Percentiles rank a stretch among this genome's conserved stretches.
These are phyloP conservation scores for Colletotrichum godetiae DNA, from an alignment of 2,329 filamentous ascomycete species.

Conservation along the genomic window DNA sequence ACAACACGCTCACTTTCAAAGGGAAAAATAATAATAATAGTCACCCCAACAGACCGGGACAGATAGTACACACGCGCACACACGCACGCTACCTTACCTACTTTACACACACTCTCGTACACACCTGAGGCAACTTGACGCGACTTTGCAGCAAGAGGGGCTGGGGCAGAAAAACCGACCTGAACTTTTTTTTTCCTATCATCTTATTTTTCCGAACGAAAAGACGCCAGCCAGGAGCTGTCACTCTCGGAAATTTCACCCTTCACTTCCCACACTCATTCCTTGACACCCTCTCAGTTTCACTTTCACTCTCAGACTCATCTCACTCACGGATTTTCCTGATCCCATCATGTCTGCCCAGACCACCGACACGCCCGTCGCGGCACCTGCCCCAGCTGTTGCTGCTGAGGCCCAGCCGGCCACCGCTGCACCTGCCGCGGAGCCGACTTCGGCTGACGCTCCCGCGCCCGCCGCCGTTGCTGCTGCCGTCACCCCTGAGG, in stretches of 20 bases:
- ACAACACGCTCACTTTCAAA: background rate
- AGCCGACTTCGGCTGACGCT: slow-evolving; percentile 27
- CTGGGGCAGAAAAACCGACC: background rate
- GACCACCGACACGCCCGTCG: slow-evolving; percentile 33
- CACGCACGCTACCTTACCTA: background rate
- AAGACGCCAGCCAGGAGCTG: background rate
- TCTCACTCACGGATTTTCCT: background rate
- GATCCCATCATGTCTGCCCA: slow-evolving; percentile 42
- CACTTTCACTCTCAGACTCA: background rate
- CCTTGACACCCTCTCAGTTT: background rate
- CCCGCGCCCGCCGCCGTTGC: slow-evolving; percentile 27
- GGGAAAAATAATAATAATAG: background rate
- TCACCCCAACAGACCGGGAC: background rate
- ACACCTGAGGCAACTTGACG: slow-evolving; percentile 13
- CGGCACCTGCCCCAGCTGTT: slow-evolving; percentile 8
- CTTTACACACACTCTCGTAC: background rate
- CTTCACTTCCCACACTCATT: background rate
- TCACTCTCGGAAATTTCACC: background rate
- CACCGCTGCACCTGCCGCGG: slow-evolving; percentile 36
- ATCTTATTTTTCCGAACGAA: background rate
- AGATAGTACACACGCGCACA: background rate
- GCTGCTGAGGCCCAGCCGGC: slow-evolving; percentile 9
- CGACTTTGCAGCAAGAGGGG: slow-evolving; percentile 23
- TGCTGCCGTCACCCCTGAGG: slow-evolving; percentile 39
- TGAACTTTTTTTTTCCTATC: slow-evolving; percentile 8